Evolutionary conservation across 352 stramenopile genomes (phyloP).

Genomic region (Pythium dissimile): DNA sequence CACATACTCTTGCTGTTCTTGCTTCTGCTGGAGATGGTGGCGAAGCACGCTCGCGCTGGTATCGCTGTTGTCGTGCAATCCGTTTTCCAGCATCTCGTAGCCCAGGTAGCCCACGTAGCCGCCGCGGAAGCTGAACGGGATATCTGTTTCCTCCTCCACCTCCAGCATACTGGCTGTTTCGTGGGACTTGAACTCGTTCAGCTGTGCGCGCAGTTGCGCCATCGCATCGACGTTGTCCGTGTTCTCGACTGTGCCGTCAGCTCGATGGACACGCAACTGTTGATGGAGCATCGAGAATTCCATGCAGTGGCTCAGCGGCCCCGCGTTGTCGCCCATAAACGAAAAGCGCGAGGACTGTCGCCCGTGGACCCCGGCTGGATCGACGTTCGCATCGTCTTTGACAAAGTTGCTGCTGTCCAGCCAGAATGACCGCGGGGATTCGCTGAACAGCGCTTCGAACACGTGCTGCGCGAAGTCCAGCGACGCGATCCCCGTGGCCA

Average conservation of each 20-base stretch:
- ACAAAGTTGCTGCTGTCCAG: slow-evolving; percentile 75
- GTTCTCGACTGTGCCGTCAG: slow-evolving; percentile 3
- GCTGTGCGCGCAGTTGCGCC: slow-evolving; percentile 37
- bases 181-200: slow-evolving; percentile 33
- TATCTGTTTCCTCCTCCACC: not conserved
- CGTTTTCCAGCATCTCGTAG: slow-evolving; percentile 72
- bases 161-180: slow-evolving; percentile 21
- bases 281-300: slow-evolving; percentile 63
- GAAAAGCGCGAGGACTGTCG: slow-evolving; percentile 46
- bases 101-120: slow-evolving; percentile 89
- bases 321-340: slow-evolving; percentile 68
- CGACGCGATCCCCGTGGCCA: slow-evolving; percentile 35
- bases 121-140: slow-evolving; percentile 74
- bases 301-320: slow-evolving; percentile 56
- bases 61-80: slow-evolving; percentile 17
- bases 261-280: slow-evolving; percentile 36
- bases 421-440: slow-evolving; percentile 61
- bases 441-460: slow-evolving; percentile 51
- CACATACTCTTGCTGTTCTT: slow-evolving; percentile 30
- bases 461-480: slow-evolving; percentile 59
- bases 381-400: not conserved
- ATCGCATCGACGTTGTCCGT: slow-evolving; percentile 21
- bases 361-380: not conserved
- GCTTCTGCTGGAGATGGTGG: slow-evolving; percentile 25
- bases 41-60: slow-evolving; percentile 22